phyloP scores from a whole-genome alignment of 805 yeast genomes.

The Ogataea populi-albae region DNA sequence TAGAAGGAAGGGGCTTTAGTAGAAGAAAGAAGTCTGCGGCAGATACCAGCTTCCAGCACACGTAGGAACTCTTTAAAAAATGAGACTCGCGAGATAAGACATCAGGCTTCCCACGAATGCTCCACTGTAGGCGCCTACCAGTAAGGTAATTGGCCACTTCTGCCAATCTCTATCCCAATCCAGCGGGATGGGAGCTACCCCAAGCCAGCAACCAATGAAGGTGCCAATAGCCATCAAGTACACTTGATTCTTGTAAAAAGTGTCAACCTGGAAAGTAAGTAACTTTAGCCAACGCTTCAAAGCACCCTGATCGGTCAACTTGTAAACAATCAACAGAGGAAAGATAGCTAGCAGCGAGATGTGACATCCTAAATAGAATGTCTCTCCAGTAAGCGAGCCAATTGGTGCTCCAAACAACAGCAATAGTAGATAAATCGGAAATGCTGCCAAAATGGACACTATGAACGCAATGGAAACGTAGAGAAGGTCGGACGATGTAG shows the following conservation, averaged over 20 bases:
- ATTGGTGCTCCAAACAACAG: conserved; percentile 83
- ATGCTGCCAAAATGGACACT: conserved; percentile 35
- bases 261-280: conserved; percentile 30
- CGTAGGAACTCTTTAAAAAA: conserved; percentile 4
- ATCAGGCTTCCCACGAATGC: conserved; percentile 50
- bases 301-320: conserved; percentile 36
- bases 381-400: conserved; percentile 47
- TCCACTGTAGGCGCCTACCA: conserved; percentile 78
- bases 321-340: conserved; percentile 58
- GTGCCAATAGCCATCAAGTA: conserved; percentile 41
- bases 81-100: conserved; percentile 14
- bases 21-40: conserved; percentile 1
- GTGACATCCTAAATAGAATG: conserved; percentile 60
- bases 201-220: conserved; percentile 80
- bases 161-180: conserved; percentile 99
- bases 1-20: no score
- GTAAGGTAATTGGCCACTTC: conserved; percentile 86
- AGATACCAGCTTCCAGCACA: background rate
- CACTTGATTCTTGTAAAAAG: conserved; percentile 31
- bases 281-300: conserved; percentile 26
- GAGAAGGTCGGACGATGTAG: conserved; percentile 19
- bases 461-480: conserved; percentile 31
- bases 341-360: conserved; percentile 56
- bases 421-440: conserved; percentile 39
- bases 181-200: conserved; percentile 89